A percentile compares a stretch with the other conserved stretches of the same genome.
phyloP scores from a whole-genome alignment of 371 early-diverging fungal genomes.

The Nosema granulosis region DNA sequence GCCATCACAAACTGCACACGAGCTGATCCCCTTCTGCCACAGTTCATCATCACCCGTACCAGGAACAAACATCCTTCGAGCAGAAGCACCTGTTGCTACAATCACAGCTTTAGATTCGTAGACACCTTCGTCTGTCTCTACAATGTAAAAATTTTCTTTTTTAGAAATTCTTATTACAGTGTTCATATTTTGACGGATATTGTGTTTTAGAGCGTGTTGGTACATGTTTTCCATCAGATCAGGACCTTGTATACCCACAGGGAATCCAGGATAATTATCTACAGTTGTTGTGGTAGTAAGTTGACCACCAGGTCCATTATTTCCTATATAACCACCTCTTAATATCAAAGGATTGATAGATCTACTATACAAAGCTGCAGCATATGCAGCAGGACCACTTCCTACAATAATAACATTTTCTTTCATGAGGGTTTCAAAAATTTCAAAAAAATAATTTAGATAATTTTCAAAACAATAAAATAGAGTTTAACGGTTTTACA shows the following conservation, averaged over 20 bases:
- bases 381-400: constrained; percentile 88
- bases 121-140: constrained; percentile 66
- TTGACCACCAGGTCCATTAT: constrained; percentile 75
- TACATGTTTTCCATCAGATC: constrained; percentile 69
- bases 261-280: constrained; percentile 69
- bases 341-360: constrained; percentile 81
- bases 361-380: constrained; percentile 85
- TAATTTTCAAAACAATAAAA: too few relatives aligned
- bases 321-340: constrained; percentile 71
- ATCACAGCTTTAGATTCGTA: constrained; percentile 75
- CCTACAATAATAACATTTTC: constrained; percentile 68
- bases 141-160: constrained; percentile 48
- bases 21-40: constrained; percentile 92
- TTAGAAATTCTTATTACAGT: constrained; percentile 55
- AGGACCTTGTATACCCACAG: constrained; percentile 63
- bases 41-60: constrained; percentile 73
- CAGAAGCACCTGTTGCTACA: constrained; percentile 94
- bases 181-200: constrained; percentile 70
- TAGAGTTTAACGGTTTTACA: too few relatives aligned
- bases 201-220: constrained; percentile 79
- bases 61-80: constrained; percentile 74
- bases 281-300: constrained; percentile 68
- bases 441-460: not conserved
- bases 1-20: constrained; percentile 98
- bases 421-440: constrained; percentile 7